phyloP scores from a whole-genome alignment of 192 early-diverging fungal genomes.

The Gigaspora rosea region DNA sequence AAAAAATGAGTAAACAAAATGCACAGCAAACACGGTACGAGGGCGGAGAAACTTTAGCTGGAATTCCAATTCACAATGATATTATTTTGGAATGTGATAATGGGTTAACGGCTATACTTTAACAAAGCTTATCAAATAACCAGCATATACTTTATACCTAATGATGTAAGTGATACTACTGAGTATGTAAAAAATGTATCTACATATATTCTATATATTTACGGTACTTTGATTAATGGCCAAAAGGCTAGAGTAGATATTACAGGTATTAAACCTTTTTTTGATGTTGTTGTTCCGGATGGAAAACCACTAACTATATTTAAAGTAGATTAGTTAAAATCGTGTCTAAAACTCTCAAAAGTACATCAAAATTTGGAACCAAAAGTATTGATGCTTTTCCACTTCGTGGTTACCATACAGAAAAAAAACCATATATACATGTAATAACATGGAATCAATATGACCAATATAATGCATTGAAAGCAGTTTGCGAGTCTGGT shows the following conservation, averaged over 20 bases:
- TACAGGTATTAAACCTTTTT: constrained; percentile 27
- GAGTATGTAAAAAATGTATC: constrained; percentile 18
- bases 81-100: constrained; percentile 23
- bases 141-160: constrained; percentile 12
- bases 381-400: constrained; percentile 5
- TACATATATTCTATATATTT: constrained; percentile 19
- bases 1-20: background rate
- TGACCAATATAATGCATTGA: constrained; percentile 1
- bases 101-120: constrained; percentile 1
- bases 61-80: constrained; percentile 21
- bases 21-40: background rate
- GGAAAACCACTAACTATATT: background rate
- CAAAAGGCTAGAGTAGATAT: constrained; percentile 17
- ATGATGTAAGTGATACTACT: constrained; percentile 5
- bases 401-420: constrained; percentile 4
- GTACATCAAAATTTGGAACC: constrained; percentile 4
- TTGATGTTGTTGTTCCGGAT: constrained; percentile 21
- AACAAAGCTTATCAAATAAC: constrained; percentile 18
- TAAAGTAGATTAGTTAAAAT: constrained; percentile 11
- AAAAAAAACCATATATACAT: background rate
- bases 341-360: background rate
- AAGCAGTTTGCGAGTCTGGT: background rate
- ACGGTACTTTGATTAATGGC: constrained; percentile 22
- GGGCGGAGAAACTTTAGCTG: background rate
- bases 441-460: constrained; percentile 9